Percentiles rank a stretch among this genome's conserved stretches.
phyloP scores from a whole-genome alignment of 805 yeast species.

The Nakazawaea laoshanensis region DNA sequence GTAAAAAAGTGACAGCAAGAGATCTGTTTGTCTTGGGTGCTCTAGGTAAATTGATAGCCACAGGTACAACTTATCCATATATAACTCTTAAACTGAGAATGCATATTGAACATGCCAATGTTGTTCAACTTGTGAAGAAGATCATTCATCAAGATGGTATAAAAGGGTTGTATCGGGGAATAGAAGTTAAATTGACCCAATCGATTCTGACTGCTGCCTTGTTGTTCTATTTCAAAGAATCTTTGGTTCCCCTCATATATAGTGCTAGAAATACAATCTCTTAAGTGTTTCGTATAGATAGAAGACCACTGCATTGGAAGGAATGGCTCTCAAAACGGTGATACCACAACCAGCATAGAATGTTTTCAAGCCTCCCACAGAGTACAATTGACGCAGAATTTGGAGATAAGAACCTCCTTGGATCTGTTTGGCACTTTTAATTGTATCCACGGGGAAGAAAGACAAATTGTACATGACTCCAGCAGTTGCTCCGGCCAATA shows the following conservation, averaged over 20 bases:
- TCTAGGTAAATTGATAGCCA: constrained; percentile 82
- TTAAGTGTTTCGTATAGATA: constrained; percentile 64
- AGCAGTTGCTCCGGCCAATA: constrained; percentile 78
- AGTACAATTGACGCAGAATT: constrained; percentile 32
- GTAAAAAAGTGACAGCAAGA: constrained; percentile 52
- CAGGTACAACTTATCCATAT: constrained; percentile 83
- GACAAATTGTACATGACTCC: constrained; percentile 77
- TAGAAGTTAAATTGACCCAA: constrained; percentile 72
- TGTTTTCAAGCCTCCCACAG: constrained; percentile 54
- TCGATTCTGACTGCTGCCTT: constrained; percentile 85
- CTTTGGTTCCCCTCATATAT: constrained; percentile 55
- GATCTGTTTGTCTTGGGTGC: constrained; percentile 89
- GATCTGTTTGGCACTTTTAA: constrained; percentile 82
- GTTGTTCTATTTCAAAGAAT: constrained; percentile 85
- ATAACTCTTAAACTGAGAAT: constrained; percentile 83
- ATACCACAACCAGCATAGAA: constrained; percentile 83
- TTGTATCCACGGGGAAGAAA: constrained; percentile 83
- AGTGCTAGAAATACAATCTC: constrained; percentile 18
- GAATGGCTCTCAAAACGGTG: constrained; percentile 73
- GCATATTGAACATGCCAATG: constrained; percentile 46
- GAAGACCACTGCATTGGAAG: constrained; percentile 86
- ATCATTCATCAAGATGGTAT: constrained; percentile 67
- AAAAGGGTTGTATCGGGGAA: constrained; percentile 72
- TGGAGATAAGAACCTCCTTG: constrained; percentile 26
- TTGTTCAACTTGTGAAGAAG: constrained; percentile 43